Evolutionary conservation across 2,329 filamentous ascomycete genomes (phyloP), one percentile per base, ranked within the genome.

Genomic region (Fusarium transvaalense): DNA sequence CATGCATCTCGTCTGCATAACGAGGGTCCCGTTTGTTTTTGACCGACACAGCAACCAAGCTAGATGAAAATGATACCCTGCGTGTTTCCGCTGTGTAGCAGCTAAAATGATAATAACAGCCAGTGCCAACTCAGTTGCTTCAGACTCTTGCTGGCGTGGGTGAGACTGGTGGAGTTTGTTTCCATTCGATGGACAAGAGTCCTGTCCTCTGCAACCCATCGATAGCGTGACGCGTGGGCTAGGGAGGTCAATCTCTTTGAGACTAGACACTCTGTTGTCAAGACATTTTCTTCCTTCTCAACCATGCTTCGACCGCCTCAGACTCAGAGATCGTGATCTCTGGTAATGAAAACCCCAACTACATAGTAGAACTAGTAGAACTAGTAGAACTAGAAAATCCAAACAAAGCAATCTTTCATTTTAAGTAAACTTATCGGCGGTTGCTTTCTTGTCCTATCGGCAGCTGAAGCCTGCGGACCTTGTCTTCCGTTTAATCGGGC

Each of bases 221-320:
- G 31, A 69, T 68, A 69, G 66, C 52, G 65, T 54, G 65, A 64
- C 27, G 65, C 56, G 37, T 64, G 47, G 61, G 65, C 65, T 52
- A 53, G 31, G 53, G 52, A 60, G 51, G 37, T 48, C 29, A 32
- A 66, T 69, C 48, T 50, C 37, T 43, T 65, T 47, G 38, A 69
- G 47, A 69, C 66, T 69, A 69, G 61, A 46, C 38, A 56, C 55
- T 63, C 51, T n/a, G 52, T 57, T 31, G 52, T 55, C 53, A 51
- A 59, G 66, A 59, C 66, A 69, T 52, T 61, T 45, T 56, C 42
- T 46, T 46, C 45, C 21, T 35, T 48, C 41, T 6, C 66, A 43
- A 41, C 39, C 61, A 69, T 68, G 52, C 43, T 69, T 63, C 43
- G 35, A 52, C 39, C 48, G 29, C 51, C 52, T 52, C 45, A 59